Percentiles rank a stretch among this genome's conserved stretches.
phyloP scores from a whole-genome alignment of 257 asterid genomes.

The Rubia yunnanensis region DNA sequence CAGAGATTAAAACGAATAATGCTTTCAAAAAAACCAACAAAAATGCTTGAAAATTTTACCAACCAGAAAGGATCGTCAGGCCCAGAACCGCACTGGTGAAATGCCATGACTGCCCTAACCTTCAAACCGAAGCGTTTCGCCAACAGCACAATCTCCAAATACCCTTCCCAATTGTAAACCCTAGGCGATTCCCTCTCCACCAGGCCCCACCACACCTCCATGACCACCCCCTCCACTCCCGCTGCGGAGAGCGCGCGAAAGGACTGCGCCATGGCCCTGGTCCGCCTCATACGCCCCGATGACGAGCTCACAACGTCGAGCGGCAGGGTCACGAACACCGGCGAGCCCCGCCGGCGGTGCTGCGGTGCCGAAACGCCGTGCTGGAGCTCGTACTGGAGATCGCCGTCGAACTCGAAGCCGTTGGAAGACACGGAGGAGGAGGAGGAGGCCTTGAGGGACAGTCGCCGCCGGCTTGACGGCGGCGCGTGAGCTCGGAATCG shows the following conservation, averaged over 20 bases:
- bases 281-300: slow-evolving; percentile 46
- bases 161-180: slow-evolving; percentile 59
- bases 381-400: slow-evolving; percentile 50
- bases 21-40: not conserved
- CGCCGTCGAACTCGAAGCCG: slow-evolving; percentile 32
- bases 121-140: slow-evolving; percentile 55
- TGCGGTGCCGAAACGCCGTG: slow-evolving; percentile 23
- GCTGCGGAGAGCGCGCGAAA: slow-evolving; percentile 62
- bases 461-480: slow-evolving; percentile 17
- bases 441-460: slow-evolving; percentile 27
- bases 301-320: slow-evolving; percentile 36
- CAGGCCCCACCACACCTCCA: slow-evolving; percentile 95
- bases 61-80: slow-evolving; percentile 60
- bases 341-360: slow-evolving; percentile 36
- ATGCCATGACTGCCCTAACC: slow-evolving; percentile 74
- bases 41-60: slow-evolving; percentile 28
- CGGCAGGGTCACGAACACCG: slow-evolving; percentile 68
- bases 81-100: slow-evolving; percentile 67
- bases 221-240: slow-evolving; percentile 83
- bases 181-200: slow-evolving; percentile 63
- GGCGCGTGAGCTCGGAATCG: slow-evolving; percentile 13
- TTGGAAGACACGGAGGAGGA: slow-evolving; percentile 20
- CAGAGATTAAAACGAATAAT: not conserved
- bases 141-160: slow-evolving; percentile 56
- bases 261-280: slow-evolving; percentile 49